These are phyloP conservation scores for Euphorbia peplus DNA, from an alignment of 345 rosid genomes.

Conservation along the genomic window DNA sequence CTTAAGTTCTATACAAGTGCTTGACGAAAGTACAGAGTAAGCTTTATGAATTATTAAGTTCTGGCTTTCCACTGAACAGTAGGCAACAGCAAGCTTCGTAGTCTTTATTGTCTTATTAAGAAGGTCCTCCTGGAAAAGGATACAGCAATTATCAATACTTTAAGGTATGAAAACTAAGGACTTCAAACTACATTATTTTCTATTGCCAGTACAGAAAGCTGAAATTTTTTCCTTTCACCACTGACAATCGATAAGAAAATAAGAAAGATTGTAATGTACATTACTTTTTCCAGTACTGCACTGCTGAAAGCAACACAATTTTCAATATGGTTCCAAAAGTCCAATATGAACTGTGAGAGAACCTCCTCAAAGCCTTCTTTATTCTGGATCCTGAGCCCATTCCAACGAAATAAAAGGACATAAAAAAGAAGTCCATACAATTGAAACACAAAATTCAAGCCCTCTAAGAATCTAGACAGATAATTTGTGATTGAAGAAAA, in stretches of 20 bases:
- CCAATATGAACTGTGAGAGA: conserved; percentile 46
- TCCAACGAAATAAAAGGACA: conserved; percentile 8
- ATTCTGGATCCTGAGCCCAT: conserved; percentile 50
- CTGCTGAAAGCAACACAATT: conserved; percentile 29
- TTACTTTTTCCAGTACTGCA: conserved; percentile 39
- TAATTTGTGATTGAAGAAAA: neutral
- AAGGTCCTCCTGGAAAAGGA: conserved; percentile 56
- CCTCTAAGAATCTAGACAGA: neutral
- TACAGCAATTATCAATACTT: neutral
- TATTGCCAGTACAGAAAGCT: neutral
- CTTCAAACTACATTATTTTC: neutral
- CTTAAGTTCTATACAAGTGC: conserved; percentile 43
- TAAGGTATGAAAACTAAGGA: neutral
- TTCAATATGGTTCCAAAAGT: conserved; percentile 69
- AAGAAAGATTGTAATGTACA: neutral
- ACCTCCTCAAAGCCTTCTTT: conserved; percentile 58
- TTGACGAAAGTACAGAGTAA: conserved; percentile 47
- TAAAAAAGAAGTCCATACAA: neutral
- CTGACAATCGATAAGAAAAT: neutral
- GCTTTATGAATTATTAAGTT: conserved; percentile 57
- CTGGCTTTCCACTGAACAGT: conserved; percentile 65
- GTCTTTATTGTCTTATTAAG: conserved; percentile 61
- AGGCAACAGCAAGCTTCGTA: conserved; percentile 65
- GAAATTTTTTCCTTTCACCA: neutral
- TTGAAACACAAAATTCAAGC: neutral